A percentile compares a stretch with the other conserved stretches of the same genome.
phyloP scores from a whole-genome alignment of 2,329 filamentous ascomycete species.

The Fusarium devonianum region DNA sequence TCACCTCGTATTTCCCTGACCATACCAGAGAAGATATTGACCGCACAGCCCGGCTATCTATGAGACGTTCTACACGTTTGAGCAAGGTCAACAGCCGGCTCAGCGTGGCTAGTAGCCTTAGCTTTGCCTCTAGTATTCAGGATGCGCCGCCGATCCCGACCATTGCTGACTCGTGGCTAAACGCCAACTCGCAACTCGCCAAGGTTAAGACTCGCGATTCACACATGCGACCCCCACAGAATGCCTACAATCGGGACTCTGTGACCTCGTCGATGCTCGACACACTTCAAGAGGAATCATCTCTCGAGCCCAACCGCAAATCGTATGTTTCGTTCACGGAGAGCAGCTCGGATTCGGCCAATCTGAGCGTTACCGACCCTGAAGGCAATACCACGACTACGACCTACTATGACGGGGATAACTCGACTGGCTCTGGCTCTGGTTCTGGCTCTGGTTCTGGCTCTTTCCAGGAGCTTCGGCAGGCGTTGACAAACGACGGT shows the following conservation, averaged over 20 bases:
- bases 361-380: constrained; percentile 78
- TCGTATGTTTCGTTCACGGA: constrained; percentile 92
- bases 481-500: constrained; percentile 87
- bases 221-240: constrained; percentile 52
- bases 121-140: constrained; percentile 88
- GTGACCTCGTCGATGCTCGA: constrained; percentile 88
- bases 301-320: constrained; percentile 86
- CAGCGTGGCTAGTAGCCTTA: constrained; percentile 92
- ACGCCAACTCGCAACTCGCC: constrained; percentile 50
- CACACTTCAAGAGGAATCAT: constrained; percentile 88
- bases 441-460: constrained; percentile 66
- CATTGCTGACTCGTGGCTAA: constrained; percentile 93
- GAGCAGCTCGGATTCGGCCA: constrained; percentile 73
- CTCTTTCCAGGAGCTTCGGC: constrained; percentile 82
- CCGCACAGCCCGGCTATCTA: constrained; percentile 89
- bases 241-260: constrained; percentile 76
- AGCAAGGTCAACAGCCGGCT: constrained; percentile 93
- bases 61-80: constrained; percentile 86
- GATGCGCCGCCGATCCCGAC: constrained; percentile 95
- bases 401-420: constrained; percentile 86
- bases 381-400: constrained; percentile 74
- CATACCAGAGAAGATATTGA: constrained; percentile 95
- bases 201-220: constrained; percentile 55
- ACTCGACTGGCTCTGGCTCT: constrained; percentile 74
- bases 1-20: constrained; percentile 97